Base-by-base conservation (phyloP, 176 grass and related monocot genomes). In the barley (Hordeum vulgare) region DNA sequence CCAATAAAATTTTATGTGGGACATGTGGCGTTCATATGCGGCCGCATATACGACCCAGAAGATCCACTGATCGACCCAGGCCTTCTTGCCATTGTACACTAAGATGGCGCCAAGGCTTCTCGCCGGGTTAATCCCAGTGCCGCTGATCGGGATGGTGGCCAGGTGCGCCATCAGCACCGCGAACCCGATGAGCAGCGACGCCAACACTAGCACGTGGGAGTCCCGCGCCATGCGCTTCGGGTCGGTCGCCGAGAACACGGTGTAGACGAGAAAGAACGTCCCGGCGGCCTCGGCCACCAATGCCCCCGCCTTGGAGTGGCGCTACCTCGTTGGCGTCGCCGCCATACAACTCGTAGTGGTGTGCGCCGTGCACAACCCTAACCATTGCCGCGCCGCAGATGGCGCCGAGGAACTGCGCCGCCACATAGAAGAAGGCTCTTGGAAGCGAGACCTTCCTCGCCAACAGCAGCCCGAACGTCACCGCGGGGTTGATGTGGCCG, bases 351-450 rank as follows among this genome's bases (percentile, higher is more conserved):
- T 2, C 18, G 51, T 54, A 54, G 51, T 54, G 51, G 51, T 21
- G 51, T 7, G 51, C 51, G 18, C 51, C 51, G 51, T 54, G 51
- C 51, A 54, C 51, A 2, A 18, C 51, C 51, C 51, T 20, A 2
- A 94, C 95, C 66, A 97, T 75, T 12, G 65, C 95, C 7, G 42
- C 95, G 23, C 95, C 95, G 37, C 88, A 89, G 61, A 97, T 89
- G 88, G 90, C 92, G 63, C 92, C 95, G 3, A 97, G 88, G 87
- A 90, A 97, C 90, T 93, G 95, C 57, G 95, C 90, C 33, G 18
- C 51, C 51, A 54, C 21, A 18, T 54, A 54, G 18, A 54, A 8
- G 51, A 54, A 54, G 51, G 51, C 51, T 54, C 51, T 54, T 17
- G 51, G 51, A 54, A 59, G 56, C 56, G 56, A 59, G 3, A 59